A percentile compares a stretch with the other conserved stretches of the same genome.
Evolutionary conservation across 768 basidiomycete species (phyloP).

Genomic region (Dentipellis sp.): DNA sequence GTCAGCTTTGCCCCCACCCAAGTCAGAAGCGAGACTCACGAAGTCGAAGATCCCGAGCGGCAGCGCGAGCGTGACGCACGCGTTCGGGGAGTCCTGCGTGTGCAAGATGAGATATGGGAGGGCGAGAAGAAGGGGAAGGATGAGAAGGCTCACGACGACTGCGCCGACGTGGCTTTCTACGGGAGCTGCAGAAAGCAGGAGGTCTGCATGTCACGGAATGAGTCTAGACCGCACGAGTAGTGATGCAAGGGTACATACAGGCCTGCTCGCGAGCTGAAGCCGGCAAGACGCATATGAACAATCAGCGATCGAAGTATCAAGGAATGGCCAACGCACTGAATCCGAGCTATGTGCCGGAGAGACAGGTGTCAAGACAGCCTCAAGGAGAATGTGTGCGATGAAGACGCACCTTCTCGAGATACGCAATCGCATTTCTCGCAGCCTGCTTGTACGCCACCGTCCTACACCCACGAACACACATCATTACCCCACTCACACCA

Average conservation of each 20-base stretch:
- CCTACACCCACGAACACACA: slow-evolving; percentile 22
- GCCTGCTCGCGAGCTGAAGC: slow-evolving; percentile 64
- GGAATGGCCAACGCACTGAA: slow-evolving; percentile 41
- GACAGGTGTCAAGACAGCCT: background rate
- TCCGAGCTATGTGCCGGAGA: slow-evolving; percentile 42
- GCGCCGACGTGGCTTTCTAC: slow-evolving; percentile 65
- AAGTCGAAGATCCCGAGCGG: slow-evolving; percentile 74
- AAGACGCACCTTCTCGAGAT: slow-evolving; percentile 49
- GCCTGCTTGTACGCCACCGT: slow-evolving; percentile 78
- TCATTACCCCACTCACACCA: background rate
- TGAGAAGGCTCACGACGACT: slow-evolving; percentile 35
- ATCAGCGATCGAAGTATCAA: background rate
- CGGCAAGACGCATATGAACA: background rate
- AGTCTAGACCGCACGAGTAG: background rate
- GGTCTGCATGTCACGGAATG: slow-evolving; percentile 28
- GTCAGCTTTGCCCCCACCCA: background rate
- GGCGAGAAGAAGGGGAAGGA: too few relatives aligned
- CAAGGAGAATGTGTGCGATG: too few relatives aligned
- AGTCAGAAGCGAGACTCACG: slow-evolving; percentile 26
- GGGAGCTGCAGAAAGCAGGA: slow-evolving; percentile 61
- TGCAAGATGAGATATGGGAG: background rate
- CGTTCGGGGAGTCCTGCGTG: slow-evolving; percentile 62
- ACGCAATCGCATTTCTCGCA: slow-evolving; percentile 65
- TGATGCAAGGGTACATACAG: slow-evolving; percentile 29
- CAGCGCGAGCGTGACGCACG: slow-evolving; percentile 64